Base-by-base conservation (phyloP, 2,329 filamentous ascomycete genomes). In the Colletotrichum horii region DNA sequence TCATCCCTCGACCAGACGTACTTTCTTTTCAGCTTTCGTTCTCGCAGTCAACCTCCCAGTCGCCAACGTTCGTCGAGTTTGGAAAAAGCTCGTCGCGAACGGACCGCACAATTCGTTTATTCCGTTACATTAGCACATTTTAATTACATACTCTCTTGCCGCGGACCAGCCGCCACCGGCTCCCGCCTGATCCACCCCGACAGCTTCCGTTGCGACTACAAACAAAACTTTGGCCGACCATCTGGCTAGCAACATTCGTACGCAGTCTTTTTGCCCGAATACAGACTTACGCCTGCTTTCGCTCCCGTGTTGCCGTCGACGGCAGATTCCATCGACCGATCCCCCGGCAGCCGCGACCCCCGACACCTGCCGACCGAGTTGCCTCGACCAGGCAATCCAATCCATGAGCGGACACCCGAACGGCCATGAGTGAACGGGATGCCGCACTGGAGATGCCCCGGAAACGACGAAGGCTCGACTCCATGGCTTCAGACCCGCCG, bases 401-500 rank as follows among this genome's bases (percentile, higher is more conserved):
- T 28, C 22, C 28, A 75, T 75, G 73, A 24, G 26, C 38, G 55
- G 55, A 64, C 64, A 68, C 15, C 36, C 58, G 24, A 14, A 32
- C 43, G 28, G 65, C 30, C 48, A 76, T 76, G 74, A 73, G 28
- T 36, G 65, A 38, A 69, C 58, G 48, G 70, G 14, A 70, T 64
- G 9, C 15, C 8, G 24, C 32, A 28, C 19, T 65, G 14, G 70
- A 67, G 9, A 56, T 52, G 71, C 71, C 71, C n/a, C 62, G 66
- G 15, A 76, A 76, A 61, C 74, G 74, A 66, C 74, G 74, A 36
- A 66, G 71, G 55, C 61, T 75, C 34, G 55, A 28, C 55, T 34
- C 36, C 58, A 76, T 76, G 74, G 60, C 38, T 64, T 75, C 70
- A 22, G 36, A 65, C 28, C 43, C 34, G 19, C 43, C 52, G 22